phyloP scores from a whole-genome alignment of 139 green algal genomes.

The Raphidocelis subcapitata region DNA sequence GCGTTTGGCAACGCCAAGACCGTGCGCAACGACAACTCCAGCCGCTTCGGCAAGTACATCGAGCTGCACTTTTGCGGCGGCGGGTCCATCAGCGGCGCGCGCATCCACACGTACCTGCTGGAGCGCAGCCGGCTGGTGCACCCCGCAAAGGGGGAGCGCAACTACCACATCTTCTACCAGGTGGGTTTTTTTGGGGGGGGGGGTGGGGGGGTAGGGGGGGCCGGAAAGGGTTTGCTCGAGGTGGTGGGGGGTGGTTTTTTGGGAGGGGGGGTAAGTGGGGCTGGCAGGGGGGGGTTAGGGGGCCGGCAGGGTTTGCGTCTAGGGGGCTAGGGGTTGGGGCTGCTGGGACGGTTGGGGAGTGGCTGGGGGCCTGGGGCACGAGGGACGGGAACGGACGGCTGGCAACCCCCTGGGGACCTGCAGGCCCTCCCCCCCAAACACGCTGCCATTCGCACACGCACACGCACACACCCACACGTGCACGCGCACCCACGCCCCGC shows the following conservation, averaged over 20 bases:
- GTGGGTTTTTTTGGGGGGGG: neutral
- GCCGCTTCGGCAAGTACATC: slow-evolving; percentile 98
- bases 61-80: slow-evolving; percentile 94
- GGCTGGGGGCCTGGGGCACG: neutral
- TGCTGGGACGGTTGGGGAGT: neutral
- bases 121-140: slow-evolving; percentile 92
- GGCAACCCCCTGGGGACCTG: no score
- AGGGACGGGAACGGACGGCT: neutral
- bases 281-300: no score
- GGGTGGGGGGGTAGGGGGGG: no score
- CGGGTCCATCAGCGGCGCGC: slow-evolving; percentile 81
- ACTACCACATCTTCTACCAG: slow-evolving; percentile 99
- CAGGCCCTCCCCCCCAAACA: no score
- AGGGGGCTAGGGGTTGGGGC: no score
- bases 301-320: no score
- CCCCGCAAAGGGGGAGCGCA: slow-evolving; percentile 92
- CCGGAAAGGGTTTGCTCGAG: no score
- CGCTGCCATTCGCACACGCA: no score
- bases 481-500: neutral
- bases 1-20: slow-evolving; percentile 99
- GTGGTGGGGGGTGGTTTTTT: no score
- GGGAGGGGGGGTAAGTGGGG: no score
- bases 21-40: slow-evolving; percentile 53
- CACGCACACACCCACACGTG: no score
- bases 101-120: slow-evolving; percentile 95